Evolutionary conservation across 129 eudicot genomes (phyloP).

Genomic region (Pulicaria dysenterica): DNA sequence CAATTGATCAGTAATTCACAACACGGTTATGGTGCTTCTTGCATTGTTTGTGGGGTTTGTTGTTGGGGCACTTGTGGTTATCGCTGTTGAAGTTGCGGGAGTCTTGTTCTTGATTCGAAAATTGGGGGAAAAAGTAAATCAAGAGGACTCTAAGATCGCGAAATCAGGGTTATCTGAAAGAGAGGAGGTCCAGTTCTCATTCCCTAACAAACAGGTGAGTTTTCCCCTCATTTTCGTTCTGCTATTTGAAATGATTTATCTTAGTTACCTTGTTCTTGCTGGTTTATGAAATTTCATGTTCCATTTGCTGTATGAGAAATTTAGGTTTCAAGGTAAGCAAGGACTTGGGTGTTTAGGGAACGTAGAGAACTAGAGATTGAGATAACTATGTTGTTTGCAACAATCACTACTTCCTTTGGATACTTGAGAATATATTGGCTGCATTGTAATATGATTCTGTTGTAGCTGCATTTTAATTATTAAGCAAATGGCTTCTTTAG

Average conservation of each 20-base stretch:
- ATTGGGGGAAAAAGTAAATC: conserved; percentile 38
- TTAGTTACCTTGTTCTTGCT: not conserved
- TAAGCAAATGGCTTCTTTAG: not conserved
- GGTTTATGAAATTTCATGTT: not conserved
- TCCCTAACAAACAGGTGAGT: conserved; percentile 55
- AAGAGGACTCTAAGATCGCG: conserved; percentile 31
- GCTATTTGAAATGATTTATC: not conserved
- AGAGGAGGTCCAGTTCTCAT: conserved; percentile 37
- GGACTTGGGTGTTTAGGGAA: not conserved
- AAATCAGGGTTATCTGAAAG: conserved; percentile 9
- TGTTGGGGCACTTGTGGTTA: conserved; percentile 56
- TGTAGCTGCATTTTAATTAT: not conserved
- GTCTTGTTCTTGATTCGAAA: conserved; percentile 42
- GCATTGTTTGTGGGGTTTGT: conserved; percentile 49
- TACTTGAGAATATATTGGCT: not conserved
- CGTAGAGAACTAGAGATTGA: too few relatives aligned
- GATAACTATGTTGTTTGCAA: too few relatives aligned
- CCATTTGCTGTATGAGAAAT: not conserved
- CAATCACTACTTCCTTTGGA: not conserved
- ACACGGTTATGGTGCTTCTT: conserved; percentile 39
- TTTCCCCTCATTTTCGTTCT: not conserved
- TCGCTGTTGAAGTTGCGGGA: conserved; percentile 53
- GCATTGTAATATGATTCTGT: not conserved
- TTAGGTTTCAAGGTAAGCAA: not conserved
- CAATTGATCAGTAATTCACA: not conserved